Evolutionary conservation across 305 asterid genomes (phyloP).

Genomic region (Lippia alba): DNA sequence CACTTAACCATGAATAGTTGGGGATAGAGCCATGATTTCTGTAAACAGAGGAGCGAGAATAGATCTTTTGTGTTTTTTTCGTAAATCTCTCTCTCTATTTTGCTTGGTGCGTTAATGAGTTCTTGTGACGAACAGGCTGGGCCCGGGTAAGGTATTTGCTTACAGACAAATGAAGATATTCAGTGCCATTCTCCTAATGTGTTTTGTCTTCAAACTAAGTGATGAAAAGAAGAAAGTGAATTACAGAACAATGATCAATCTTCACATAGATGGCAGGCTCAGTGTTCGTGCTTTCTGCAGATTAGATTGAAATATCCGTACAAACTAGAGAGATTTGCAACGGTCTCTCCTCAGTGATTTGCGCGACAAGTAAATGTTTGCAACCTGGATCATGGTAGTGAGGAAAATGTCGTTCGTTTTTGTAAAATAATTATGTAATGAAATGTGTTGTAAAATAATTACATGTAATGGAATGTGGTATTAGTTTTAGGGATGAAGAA

Average conservation of each 20-base stretch:
- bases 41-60: no score
- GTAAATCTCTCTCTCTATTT: not conserved
- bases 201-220: conserved; percentile 50
- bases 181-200: conserved; percentile 48
- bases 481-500: no score
- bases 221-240: conserved; percentile 46
- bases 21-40: no score
- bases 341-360: no score
- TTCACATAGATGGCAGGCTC: conserved; percentile 66
- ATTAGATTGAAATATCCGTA: conserved; percentile 12
- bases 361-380: no score
- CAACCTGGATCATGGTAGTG: no score
- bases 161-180: conserved; percentile 74
- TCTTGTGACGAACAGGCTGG: conserved; percentile 50
- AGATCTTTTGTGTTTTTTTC: no score
- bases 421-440: no score
- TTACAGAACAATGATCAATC: conserved; percentile 71
- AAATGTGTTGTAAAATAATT: no score
- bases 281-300: conserved; percentile 45
- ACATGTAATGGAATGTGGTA: no score
- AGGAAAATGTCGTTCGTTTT: no score
- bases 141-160: conserved; percentile 74
- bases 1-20: no score
- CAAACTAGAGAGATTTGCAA: not conserved
- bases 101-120: not conserved